Evolutionary conservation across 2,329 filamentous ascomycete species (phyloP).

Genomic region (Apiospora pterosperma): DNA sequence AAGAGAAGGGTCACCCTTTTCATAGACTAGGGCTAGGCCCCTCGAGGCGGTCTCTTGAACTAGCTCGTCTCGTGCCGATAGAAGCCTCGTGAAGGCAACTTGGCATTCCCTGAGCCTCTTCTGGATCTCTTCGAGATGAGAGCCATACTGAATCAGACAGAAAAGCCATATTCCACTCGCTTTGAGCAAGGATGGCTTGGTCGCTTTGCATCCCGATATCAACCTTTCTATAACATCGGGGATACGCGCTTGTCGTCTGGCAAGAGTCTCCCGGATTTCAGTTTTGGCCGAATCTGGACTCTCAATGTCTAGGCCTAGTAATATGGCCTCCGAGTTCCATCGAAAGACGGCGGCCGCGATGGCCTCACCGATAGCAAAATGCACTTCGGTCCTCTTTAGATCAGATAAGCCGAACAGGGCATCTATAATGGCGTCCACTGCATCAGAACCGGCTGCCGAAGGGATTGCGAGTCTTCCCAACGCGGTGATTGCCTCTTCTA

Average conservation of each 20-base stretch:
- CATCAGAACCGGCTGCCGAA: constrained; percentile 28
- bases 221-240: constrained; percentile 65
- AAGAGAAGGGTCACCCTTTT: constrained; percentile 78
- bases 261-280: constrained; percentile 25
- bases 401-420: constrained; percentile 77
- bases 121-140: constrained; percentile 72
- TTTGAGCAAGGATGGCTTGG: constrained; percentile 86
- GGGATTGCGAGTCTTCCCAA: constrained; percentile 74
- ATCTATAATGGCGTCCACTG: constrained; percentile 56
- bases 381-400: constrained; percentile 79
- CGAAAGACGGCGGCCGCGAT: constrained; percentile 73
- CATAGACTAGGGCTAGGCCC: constrained; percentile 88
- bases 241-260: constrained; percentile 39
- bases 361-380: constrained; percentile 88
- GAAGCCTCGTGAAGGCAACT: constrained; percentile 79
- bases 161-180: constrained; percentile 95
- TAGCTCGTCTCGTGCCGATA: constrained; percentile 86
- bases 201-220: constrained; percentile 72
- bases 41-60: constrained; percentile 94
- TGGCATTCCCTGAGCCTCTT: constrained; percentile 74
- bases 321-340: constrained; percentile 80
- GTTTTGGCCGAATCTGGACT: constrained; percentile 34
- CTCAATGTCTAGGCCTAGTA: constrained; percentile 73
- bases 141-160: constrained; percentile 86
- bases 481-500: constrained; percentile 76